Evolutionary conservation across 2,329 filamentous ascomycete genomes (phyloP).

Genomic region (Pseudogymnoascus sp.): DNA sequence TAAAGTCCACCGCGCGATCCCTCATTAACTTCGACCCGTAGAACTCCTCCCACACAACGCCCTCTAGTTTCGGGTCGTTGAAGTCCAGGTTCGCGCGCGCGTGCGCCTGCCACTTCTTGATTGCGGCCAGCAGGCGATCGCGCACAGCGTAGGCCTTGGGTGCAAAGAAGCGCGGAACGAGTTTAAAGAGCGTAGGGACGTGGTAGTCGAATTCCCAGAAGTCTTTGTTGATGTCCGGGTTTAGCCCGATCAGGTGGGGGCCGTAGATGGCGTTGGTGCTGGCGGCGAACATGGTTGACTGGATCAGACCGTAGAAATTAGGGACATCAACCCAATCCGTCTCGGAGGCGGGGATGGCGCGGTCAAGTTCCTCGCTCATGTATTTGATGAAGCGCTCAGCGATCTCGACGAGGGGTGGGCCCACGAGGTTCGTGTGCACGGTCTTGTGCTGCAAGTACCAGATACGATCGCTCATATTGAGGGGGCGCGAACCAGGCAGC

Average conservation of each 20-base stretch:
- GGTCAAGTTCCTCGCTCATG: neutral
- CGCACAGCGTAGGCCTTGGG: constrained; percentile 19
- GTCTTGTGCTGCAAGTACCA: constrained; percentile 13
- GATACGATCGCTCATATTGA: constrained; percentile 15
- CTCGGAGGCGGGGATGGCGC: constrained; percentile 4
- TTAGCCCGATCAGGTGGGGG: constrained; percentile 20
- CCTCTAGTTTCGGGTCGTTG: constrained; percentile 13
- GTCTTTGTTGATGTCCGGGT: constrained; percentile 20
- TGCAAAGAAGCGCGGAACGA: constrained; percentile 22
- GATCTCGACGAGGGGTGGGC: constrained; percentile 13
- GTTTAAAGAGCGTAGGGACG: constrained; percentile 17
- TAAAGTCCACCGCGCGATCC: constrained; percentile 12
- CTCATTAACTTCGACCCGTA: constrained; percentile 26
- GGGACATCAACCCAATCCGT: constrained; percentile 18
- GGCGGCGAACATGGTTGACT: constrained; percentile 21
- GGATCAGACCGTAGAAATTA: constrained; percentile 23
- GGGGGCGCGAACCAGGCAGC: constrained; percentile 10
- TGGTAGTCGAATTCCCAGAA: constrained; percentile 27
- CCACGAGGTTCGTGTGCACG: constrained; percentile 13
- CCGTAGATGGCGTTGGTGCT: constrained; percentile 22
- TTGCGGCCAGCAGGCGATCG: constrained; percentile 17
- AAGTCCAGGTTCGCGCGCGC: constrained; percentile 17
- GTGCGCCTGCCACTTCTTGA: constrained; percentile 23
- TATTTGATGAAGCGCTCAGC: constrained; percentile 9
- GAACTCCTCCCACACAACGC: constrained; percentile 24